Evolutionary conservation across 257 asterid genomes (phyloP), one percentile per base, ranked within the genome.

Genomic region (Solanum sejunctum): DNA sequence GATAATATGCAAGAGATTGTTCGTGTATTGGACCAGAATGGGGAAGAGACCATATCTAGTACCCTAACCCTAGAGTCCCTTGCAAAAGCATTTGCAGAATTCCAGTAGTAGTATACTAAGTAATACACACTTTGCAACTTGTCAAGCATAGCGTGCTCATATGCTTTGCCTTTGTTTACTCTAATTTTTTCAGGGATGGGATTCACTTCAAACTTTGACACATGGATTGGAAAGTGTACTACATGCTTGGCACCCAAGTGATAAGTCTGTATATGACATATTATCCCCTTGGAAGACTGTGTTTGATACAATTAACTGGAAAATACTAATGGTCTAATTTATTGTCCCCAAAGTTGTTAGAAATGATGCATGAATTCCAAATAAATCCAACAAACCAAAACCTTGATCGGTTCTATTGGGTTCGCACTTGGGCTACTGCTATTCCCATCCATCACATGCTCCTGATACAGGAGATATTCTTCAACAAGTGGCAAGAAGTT

Each of bases 241-340:
- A 83, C 95, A 95, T 81, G 98, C 97, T 21, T 95, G 98, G 99
- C 95, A 95, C 87, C 98, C 98, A 10, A 93, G 91, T 72, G 98
- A 96, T 85, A 88, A 77, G 91, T 96, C 99, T 56, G 99, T 97
- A 36, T 91, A 88, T 73, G 85, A 87, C 81, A 93, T 96, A 87
- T 82, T 96, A 63, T 92, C 97, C 67, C 98, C 98, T 12, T 96
- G 98, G 99, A 92, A 90, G 90, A 85, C 89, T 13, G 98, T 96
- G 66, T 96, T 96, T 86, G 98, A 95, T 91, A 84, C 97, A 12
- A 89, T 88, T 73, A 96, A 94, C 85, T 96, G 99, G 99, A 98
- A 96, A 89, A 94, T 93, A 49, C 91, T 95, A 16, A 93, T 95
- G 96, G 96, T 85, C 63, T 86, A 93, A 28, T 89, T 86, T 84